Conservation (phyloP, 345 rosid genomes). For the Eucalyptus tenuipes region DNA sequence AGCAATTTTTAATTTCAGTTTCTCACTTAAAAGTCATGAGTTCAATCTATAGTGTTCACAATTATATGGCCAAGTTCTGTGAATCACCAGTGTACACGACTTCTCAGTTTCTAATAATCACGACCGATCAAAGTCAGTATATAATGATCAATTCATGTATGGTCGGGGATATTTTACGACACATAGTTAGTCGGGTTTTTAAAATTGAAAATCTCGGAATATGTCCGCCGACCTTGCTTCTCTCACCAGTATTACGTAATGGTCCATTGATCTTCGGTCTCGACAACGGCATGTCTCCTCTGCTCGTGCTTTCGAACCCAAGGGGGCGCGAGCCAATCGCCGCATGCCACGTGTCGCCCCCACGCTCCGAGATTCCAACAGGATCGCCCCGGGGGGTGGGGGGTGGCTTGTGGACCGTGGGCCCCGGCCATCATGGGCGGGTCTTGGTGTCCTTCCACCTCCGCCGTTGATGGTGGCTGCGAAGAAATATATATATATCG, state of each 20-base stretch:
- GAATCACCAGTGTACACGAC: rapidly evolving
- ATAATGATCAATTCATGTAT: background rate
- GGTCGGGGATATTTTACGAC: rapidly evolving
- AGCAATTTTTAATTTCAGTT: background rate
- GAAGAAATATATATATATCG: background rate
- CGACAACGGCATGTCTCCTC: background rate
- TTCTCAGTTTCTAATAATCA: background rate
- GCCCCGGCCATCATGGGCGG: background rate
- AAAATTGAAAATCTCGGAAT: background rate
- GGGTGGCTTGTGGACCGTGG: background rate
- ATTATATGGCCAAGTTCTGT: rapidly evolving
- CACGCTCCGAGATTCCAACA: background rate
- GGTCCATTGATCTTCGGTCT: background rate
- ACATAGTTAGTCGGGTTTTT: rapidly evolving
- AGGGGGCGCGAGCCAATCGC: background rate
- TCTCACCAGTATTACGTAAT: background rate
- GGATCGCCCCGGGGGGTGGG: background rate
- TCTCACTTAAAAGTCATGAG: background rate
- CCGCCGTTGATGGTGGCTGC: background rate
- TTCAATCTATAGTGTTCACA: background rate
- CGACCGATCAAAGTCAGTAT: rapidly evolving
- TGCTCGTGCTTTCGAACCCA: background rate
- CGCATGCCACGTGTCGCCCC: background rate
- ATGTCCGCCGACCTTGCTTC: background rate
- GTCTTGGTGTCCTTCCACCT: background rate